Evolutionary conservation across 805 yeast genomes (phyloP), one percentile per base, ranked within the genome.

Genomic region (Wickerhamomyces queroliae): DNA sequence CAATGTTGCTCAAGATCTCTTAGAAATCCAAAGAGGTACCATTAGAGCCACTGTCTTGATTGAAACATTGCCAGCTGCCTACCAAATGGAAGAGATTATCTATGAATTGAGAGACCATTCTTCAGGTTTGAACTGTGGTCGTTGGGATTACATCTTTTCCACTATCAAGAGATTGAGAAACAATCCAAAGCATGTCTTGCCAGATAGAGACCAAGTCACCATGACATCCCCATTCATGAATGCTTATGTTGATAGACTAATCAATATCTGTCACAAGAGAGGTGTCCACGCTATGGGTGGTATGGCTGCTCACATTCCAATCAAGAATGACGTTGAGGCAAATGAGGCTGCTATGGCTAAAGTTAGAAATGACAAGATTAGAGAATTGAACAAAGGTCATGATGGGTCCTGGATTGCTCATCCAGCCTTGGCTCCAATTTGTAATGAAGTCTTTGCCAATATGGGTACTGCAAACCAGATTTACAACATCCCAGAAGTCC

Each of bases 391-490:
- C 33, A 81, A 83, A 36, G 93, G 93, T 37, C 88, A 86, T 62
- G 93, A 84, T 64, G 89, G 93, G 37, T 82, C 91, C 41, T 84
- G 95, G 95, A 84, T 84, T 57, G 91, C 91, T 5, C 93, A 84
- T 57, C 95, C 95, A 10, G 90, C 89, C 17, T 69, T 84, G 59
- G 85, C 84, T 19, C 74, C 81, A 9, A 77, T 83, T 48, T 89
- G 87, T 38, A 72, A 81, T 54, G 72, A 74, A 49, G 86, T 83
- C 11, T 84, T 84, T 66, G 72, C 74, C 55, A 76, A 80, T 57
- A 83, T 84, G 89, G 84, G 86, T 45, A 84, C 90, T 29, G 85
- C 90, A 47, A 84, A 84, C 66, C 93, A 84, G 63, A 72, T 84
- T 52, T 62, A 65, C 42, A 55, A 47, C 38, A 66, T 65, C 36